phyloP scores from a whole-genome alignment of 257 asterid genomes.

The Plantago elongata region DNA sequence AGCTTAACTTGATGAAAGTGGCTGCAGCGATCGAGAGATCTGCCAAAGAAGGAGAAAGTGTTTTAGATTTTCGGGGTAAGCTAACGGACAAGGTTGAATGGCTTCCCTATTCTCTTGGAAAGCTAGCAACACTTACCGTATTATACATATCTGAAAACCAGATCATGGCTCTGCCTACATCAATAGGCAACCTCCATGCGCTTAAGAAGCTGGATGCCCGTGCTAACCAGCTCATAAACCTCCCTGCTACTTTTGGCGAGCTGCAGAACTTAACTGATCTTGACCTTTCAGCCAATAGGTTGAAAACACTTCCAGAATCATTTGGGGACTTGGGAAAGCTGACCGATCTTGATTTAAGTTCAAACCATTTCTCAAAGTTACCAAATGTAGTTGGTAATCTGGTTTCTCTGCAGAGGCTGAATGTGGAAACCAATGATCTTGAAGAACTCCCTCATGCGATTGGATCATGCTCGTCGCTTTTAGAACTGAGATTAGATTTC shows the following conservation, averaged over 20 bases:
- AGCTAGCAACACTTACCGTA: slow-evolving; percentile 45
- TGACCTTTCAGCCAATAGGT: slow-evolving; percentile 51
- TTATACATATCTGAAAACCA: slow-evolving; percentile 58
- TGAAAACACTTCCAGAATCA: slow-evolving; percentile 70
- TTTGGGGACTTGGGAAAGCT: slow-evolving; percentile 53
- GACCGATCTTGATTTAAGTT: slow-evolving; percentile 60
- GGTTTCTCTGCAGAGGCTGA: slow-evolving; percentile 49
- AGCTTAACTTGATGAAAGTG: slow-evolving; percentile 50
- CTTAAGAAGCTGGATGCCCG: slow-evolving; percentile 54
- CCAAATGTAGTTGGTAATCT: slow-evolving; percentile 57
- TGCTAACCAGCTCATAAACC: slow-evolving; percentile 77
- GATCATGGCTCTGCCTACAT: slow-evolving; percentile 75
- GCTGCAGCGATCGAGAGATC: slow-evolving; percentile 56
- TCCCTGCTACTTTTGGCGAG: slow-evolving; percentile 72
- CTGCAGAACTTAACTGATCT: slow-evolving; percentile 49
- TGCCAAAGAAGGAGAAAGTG: slow-evolving; percentile 37
- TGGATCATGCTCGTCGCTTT: slow-evolving; percentile 59
- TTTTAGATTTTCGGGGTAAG: slow-evolving; percentile 61
- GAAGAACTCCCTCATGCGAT: slow-evolving; percentile 73
- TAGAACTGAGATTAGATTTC: slow-evolving; percentile 71
- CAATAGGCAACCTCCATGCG: slow-evolving; percentile 44
- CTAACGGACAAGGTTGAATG: slow-evolving; percentile 77
- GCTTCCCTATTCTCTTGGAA: slow-evolving; percentile 83
- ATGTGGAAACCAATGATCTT: slow-evolving; percentile 52
- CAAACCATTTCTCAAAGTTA: slow-evolving; percentile 48